Evolutionary conservation across 495 filamentous ascomycete species (phyloP).

Genomic region (Hypomontagnella monticulosa): DNA sequence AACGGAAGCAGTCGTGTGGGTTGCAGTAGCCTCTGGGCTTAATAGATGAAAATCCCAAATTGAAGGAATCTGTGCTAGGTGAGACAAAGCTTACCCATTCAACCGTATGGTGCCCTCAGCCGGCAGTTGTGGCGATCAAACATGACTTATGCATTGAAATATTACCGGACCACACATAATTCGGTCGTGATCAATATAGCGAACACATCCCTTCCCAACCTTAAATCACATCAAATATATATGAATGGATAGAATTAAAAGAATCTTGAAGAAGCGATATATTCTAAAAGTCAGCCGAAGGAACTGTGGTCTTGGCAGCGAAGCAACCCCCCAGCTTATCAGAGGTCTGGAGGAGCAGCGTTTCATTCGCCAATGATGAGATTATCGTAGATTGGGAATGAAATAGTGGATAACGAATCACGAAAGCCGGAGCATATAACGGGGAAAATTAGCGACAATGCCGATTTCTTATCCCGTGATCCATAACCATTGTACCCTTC

Average conservation of each 20-base stretch:
- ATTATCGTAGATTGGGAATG: conserved; percentile 11
- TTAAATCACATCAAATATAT: conserved; percentile 7
- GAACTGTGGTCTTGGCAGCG: conserved; percentile 30
- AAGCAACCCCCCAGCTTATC: conserved; percentile 22
- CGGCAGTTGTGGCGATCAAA: conserved; percentile 19
- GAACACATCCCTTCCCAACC: conserved; percentile 6
- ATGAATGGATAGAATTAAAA: background rate
- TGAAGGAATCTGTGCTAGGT: conserved; percentile 12
- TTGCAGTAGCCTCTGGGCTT: background rate
- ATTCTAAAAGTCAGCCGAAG: conserved; percentile 7
- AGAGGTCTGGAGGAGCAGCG: background rate
- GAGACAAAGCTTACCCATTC: conserved; percentile 15
- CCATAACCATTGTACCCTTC: conserved; percentile 20
- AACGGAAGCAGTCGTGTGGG: no score
- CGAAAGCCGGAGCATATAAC: conserved; percentile 1
- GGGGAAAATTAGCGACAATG: conserved; percentile 18
- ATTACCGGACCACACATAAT: background rate
- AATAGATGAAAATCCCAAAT: conserved; percentile 16
- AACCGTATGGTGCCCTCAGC: conserved; percentile 2
- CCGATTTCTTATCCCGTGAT: conserved; percentile 20
- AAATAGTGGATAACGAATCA: conserved; percentile 27
- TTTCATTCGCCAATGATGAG: conserved; percentile 29
- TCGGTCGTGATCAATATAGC: background rate
- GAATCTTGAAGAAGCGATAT: background rate
- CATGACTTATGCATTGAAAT: conserved; percentile 6